phyloP scores from a whole-genome alignment of 2,329 filamentous ascomycete genomes.

The Arthrobotrys sphaeroides region DNA sequence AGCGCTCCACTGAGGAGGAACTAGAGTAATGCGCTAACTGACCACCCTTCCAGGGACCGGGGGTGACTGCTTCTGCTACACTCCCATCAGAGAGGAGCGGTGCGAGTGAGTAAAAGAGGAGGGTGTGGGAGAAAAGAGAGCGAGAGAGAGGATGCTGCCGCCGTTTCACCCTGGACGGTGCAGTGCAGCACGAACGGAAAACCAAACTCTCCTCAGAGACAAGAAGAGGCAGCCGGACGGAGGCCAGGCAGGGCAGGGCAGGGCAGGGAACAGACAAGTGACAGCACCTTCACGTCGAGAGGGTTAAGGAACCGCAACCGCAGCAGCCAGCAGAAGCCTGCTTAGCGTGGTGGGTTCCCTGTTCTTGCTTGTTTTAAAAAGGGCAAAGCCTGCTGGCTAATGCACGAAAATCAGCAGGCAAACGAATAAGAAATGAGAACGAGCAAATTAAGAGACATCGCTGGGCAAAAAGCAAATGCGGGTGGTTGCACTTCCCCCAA shows the following conservation, averaged over 20 bases:
- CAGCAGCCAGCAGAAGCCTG: constrained; percentile 46
- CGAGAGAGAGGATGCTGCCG: constrained; percentile 22
- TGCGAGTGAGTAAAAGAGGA: neutral
- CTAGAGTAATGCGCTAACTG: constrained; percentile 6
- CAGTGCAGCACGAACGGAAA: constrained; percentile 27
- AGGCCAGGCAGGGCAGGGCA: constrained; percentile 25
- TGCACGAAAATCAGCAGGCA: constrained; percentile 55
- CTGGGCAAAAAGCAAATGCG: constrained; percentile 48
- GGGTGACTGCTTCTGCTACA: neutral
- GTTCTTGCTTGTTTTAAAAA: constrained; percentile 55
- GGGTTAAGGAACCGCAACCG: constrained; percentile 51
- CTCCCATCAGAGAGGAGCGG: neutral
- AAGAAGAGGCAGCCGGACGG: constrained; percentile 12
- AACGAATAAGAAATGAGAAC: constrained; percentile 55
- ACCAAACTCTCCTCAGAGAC: constrained; percentile 34
- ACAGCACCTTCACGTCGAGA: constrained; percentile 26
- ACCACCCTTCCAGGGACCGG: neutral
- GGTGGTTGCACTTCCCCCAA: constrained; percentile 46
- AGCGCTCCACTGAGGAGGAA: constrained; percentile 6
- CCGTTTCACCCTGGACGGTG: constrained; percentile 39
- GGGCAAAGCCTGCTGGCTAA: constrained; percentile 54
- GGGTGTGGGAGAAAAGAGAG: constrained; percentile 6
- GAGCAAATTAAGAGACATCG: constrained; percentile 53
- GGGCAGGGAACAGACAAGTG: constrained; percentile 42
- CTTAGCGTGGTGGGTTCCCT: constrained; percentile 52